These are phyloP conservation scores for Plasmodium ovale DNA, from an alignment of 169 alveolate genomes.

Conservation along the genomic window DNA sequence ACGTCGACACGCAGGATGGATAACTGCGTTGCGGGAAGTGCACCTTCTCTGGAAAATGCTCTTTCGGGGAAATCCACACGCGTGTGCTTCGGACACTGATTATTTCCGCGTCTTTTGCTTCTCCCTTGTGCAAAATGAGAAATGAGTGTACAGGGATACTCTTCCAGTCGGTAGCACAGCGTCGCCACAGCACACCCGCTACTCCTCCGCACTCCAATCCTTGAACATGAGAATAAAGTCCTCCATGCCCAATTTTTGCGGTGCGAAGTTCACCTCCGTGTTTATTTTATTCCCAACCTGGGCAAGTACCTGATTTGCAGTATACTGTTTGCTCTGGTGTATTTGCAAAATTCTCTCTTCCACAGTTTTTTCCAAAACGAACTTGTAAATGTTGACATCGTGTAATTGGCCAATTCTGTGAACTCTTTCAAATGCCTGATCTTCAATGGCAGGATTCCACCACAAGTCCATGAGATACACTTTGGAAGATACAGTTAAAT, in stretches of 20 bases:
- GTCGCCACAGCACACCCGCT: background rate
- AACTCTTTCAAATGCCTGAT: slow-evolving; percentile 95
- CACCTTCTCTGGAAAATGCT: too few species aligned
- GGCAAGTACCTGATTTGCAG: slow-evolving; percentile 56
- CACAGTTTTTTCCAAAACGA: slow-evolving; percentile 84
- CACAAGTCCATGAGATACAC: slow-evolving; percentile 90
- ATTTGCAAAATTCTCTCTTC: slow-evolving; percentile 91
- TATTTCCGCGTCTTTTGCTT: background rate
- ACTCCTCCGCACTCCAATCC: slow-evolving; percentile 64
- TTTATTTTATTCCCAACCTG: slow-evolving; percentile 66
- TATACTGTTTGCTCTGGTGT: slow-evolving; percentile 79
- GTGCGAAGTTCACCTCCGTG: slow-evolving; percentile 39
- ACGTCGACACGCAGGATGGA: too few species aligned
- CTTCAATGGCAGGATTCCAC: slow-evolving; percentile 95
- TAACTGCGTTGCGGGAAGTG: too few species aligned
- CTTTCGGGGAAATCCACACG: too few species aligned
- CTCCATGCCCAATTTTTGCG: slow-evolving; percentile 71
- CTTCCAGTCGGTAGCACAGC: too few species aligned
- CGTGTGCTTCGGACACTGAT: too few species aligned
- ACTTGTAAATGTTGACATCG: slow-evolving; percentile 86
- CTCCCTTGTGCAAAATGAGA: too few species aligned
- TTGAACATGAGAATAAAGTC: slow-evolving; percentile 71
- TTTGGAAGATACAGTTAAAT: slow-evolving; percentile 87
- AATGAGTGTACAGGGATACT: too few species aligned
- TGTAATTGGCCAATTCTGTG: slow-evolving; percentile 95